These are phyloP conservation scores for Theobroma grandiflorum DNA, from an alignment of 441 rosid genomes.

Conservation along the genomic window DNA sequence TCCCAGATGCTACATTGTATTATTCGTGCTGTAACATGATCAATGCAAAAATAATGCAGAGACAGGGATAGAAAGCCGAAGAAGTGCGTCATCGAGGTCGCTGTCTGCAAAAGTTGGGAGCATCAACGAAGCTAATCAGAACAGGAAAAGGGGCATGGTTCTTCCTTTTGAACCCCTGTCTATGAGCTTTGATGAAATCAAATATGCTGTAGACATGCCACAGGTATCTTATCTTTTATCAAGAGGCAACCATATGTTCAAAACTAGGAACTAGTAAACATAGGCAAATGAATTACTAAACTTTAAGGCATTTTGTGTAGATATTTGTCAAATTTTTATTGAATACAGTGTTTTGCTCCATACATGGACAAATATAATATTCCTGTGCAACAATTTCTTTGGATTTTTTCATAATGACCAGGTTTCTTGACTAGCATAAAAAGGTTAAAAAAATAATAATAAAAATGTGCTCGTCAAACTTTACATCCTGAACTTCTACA, in stretches of 20 bases:
- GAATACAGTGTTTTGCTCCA: not conserved
- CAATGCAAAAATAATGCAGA: conserved; percentile 40
- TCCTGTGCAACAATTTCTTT: not conserved
- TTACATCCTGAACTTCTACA: not conserved
- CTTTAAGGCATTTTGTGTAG: conserved; percentile 8
- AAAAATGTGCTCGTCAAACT: not conserved
- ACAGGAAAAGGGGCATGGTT: conserved; percentile 62
- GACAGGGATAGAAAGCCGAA: conserved; percentile 29
- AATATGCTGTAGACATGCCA: conserved; percentile 77
- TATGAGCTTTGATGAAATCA: conserved; percentile 64
- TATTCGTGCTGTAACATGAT: conserved; percentile 13
- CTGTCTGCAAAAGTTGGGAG: conserved; percentile 40
- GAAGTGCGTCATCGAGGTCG: conserved; percentile 37
- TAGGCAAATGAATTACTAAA: not conserved
- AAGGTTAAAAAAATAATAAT: not conserved
- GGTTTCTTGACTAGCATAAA: not conserved
- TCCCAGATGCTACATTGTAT: not conserved
- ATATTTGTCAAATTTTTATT: not conserved
- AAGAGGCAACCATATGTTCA: not conserved
- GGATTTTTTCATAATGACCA: not conserved
- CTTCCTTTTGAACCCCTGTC: conserved; percentile 74
- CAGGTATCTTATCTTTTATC: conserved; percentile 45
- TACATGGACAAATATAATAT: not conserved
- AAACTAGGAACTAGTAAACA: not conserved
- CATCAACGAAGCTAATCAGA: conserved; percentile 36